phyloP scores from a whole-genome alignment of 352 stramenopile species.

The Phytophthora fragariae region DNA sequence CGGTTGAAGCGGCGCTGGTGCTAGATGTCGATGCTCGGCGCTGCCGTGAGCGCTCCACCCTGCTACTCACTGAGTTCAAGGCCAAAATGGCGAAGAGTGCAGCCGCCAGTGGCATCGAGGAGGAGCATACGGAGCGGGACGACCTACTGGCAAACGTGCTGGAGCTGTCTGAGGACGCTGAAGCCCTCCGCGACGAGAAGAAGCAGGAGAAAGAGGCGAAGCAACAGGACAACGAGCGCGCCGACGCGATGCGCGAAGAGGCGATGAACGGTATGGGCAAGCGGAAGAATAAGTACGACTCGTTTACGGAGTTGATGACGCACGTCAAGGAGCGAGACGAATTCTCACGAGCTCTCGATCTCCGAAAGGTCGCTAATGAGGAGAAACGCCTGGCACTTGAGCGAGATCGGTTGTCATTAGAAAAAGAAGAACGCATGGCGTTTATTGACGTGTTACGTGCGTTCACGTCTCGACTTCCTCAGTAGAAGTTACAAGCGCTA shows the following conservation, averaged over 20 bases:
- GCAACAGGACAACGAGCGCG: background rate
- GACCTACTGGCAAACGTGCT: background rate
- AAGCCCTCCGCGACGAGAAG: background rate
- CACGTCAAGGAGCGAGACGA: background rate
- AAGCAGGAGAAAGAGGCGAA: background rate
- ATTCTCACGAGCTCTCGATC: background rate
- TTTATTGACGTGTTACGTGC: too few species aligned
- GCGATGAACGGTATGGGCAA: background rate
- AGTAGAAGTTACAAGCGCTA: too few species aligned
- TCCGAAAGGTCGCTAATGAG: background rate
- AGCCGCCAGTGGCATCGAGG: too few species aligned
- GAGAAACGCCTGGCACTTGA: background rate
- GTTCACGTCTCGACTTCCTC: too few species aligned
- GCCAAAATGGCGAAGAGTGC: too few species aligned
- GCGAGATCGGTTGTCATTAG: background rate
- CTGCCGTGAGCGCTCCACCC: too few species aligned
- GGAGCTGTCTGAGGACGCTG: background rate
- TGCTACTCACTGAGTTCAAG: too few species aligned
- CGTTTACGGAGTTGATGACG: background rate
- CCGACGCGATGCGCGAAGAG: background rate
- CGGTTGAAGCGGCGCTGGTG: too few species aligned
- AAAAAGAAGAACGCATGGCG: background rate
- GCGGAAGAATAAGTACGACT: background rate
- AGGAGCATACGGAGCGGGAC: too few species aligned
- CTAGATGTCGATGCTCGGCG: too few species aligned